Base-by-base conservation (phyloP, 225 moss, liverwort and hornwort genomes). In the Pseudoscleropodium purum region DNA sequence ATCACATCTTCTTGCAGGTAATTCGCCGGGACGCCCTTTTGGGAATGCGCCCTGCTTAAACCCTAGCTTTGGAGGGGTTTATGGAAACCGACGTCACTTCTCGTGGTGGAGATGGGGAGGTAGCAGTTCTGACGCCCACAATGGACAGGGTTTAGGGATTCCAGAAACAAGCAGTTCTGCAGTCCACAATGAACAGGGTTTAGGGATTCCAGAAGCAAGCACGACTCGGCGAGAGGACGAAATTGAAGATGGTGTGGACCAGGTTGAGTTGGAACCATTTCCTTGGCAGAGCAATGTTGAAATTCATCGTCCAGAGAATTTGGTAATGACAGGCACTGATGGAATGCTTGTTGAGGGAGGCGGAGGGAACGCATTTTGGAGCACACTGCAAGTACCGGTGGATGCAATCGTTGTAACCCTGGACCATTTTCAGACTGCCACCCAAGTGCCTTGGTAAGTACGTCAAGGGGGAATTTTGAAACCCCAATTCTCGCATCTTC, bases 371-470 rank as follows among this genome's bases (percentile, higher is more conserved):
- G 75, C 74, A n/a, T 90, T 93, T 61, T 93, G 93, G 95, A 93
- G 92, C 90, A 87, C 89, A 10, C 73, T 95, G 43, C 94, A 95
- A 82, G 77, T 91, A 30, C 95, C 95, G 30, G 92, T 93, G 63
- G 95, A 95, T 88, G 93, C 87, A 24, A 93, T 94, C 23, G 87
- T 94, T 17, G 89, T 25, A 18, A 85, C 90, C 19, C 88, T 95
- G 57, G 95, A 95, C 72, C 91, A 90, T 15, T 91, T 95, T 63
- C 95, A 95, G 74, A 75, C 84, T 74, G 36, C 51, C 87, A 92
- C 94, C 54, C 90, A 93, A 75, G 88, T 95, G 82, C 95, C 95
- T 41, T 95, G 95, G 95, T 95, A 78, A 56, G 89, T 70, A 34
- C 70, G 49, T 74, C 82, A 11, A n/a, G 73, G 45, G 43, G 74